These are phyloP conservation scores for Fusarium begoniae DNA, from an alignment of 2,329 filamentous ascomycete species.

Conservation along the genomic window DNA sequence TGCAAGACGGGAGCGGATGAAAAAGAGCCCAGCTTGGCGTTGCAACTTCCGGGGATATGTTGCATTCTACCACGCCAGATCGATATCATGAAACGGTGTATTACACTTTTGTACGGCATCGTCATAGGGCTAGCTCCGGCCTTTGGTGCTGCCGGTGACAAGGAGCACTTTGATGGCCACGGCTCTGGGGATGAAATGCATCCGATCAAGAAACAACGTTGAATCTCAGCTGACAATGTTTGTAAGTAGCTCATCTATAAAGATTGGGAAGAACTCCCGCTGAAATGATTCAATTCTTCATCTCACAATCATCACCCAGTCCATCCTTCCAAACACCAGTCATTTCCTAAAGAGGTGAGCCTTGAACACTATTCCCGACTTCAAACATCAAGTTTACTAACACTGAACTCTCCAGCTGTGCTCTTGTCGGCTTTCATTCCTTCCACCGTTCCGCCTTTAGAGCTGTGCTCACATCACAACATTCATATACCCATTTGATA, in stretches of 20 bases:
- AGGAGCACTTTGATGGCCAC: not conserved
- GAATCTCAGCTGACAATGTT: not conserved
- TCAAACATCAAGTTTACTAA: not conserved
- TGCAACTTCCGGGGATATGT: not conserved
- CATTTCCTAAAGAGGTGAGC: constrained; percentile 35
- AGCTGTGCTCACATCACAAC: constrained; percentile 35
- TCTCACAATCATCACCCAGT: constrained; percentile 4
- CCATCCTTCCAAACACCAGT: constrained; percentile 24
- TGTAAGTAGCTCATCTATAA: constrained; percentile 4
- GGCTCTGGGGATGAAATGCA: constrained; percentile 3
- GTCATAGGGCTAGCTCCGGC: constrained; percentile 9
- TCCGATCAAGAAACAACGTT: not conserved
- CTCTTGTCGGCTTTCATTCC: constrained; percentile 31
- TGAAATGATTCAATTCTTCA: not conserved
- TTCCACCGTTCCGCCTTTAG: constrained; percentile 19
- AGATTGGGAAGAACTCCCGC: not conserved
- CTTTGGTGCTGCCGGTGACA: constrained; percentile 22
- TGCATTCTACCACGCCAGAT: not conserved
- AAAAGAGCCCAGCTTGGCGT: constrained; percentile 15
- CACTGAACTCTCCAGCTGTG: constrained; percentile 20
- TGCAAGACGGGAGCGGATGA: constrained; percentile 5
- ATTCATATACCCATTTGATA: constrained; percentile 16
- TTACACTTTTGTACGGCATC: not conserved
- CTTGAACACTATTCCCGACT: not conserved
- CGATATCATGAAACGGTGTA: not conserved